Evolutionary conservation across 495 filamentous ascomycete species (phyloP).

Genomic region (Penicillium ucsense): DNA sequence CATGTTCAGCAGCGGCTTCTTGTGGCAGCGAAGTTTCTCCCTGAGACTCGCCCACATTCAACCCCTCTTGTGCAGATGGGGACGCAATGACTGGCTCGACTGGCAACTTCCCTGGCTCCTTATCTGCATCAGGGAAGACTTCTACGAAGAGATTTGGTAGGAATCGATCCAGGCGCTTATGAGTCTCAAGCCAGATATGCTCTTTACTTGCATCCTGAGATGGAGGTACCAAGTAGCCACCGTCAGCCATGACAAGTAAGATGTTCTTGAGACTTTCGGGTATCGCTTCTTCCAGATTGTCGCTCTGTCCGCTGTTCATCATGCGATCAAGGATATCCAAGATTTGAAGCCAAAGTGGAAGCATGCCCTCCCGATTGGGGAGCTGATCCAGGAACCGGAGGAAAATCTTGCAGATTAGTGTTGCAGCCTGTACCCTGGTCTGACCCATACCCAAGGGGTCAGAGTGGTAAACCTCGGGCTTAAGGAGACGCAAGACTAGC

Average conservation of each 20-base stretch:
- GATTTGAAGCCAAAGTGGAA: slow-evolving; percentile 87
- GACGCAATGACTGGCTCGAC: slow-evolving; percentile 14
- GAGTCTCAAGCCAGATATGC: slow-evolving; percentile 56
- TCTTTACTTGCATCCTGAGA: slow-evolving; percentile 33
- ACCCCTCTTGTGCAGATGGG: slow-evolving; percentile 5
- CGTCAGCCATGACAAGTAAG: slow-evolving; percentile 87
- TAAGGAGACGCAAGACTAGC: slow-evolving; percentile 78
- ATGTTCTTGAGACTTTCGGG: slow-evolving; percentile 96
- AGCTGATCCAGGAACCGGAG: slow-evolving; percentile 83
- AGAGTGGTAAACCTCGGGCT: slow-evolving; percentile 90
- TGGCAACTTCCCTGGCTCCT: slow-evolving; percentile 17
- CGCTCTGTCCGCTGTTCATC: slow-evolving; percentile 92
- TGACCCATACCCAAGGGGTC: slow-evolving; percentile 93
- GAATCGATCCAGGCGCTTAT: slow-evolving; percentile 84
- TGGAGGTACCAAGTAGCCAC: slow-evolving; percentile 71
- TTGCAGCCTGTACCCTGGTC: slow-evolving; percentile 86
- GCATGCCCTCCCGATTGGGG: slow-evolving; percentile 80
- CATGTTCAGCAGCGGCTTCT: too few species aligned
- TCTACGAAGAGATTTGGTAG: slow-evolving; percentile 60
- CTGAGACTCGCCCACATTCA: slow-evolving; percentile 8
- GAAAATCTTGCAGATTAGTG: slow-evolving; percentile 88
- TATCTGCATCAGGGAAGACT: slow-evolving; percentile 34
- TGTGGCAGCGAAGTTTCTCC: not conserved
- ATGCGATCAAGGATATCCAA: slow-evolving; percentile 91
- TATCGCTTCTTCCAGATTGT: slow-evolving; percentile 83